These are phyloP conservation scores for Leucoagaricus sp. DNA, from an alignment of 1,284 basidiomycete genomes.

Conservation along the genomic window DNA sequence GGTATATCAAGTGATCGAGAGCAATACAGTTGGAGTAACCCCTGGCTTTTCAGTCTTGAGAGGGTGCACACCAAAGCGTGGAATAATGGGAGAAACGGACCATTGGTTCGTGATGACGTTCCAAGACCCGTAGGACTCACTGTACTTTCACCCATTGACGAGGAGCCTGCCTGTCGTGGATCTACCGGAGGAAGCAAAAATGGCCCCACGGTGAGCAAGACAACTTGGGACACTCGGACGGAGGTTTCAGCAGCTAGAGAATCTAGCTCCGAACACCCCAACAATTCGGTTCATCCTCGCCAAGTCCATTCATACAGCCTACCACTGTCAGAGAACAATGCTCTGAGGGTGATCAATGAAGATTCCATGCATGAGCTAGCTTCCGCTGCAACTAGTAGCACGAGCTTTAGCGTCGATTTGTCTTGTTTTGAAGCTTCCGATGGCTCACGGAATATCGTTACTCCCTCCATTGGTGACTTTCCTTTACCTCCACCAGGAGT, in stretches of 20 bases:
- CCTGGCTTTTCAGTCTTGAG: neutral
- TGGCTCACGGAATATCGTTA: neutral
- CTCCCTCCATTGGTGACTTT: neutral
- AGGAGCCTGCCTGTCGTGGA: neutral
- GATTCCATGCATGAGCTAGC: neutral
- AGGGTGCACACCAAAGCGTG: neutral
- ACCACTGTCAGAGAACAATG: neutral
- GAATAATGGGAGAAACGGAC: neutral
- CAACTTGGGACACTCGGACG: too few relatives aligned
- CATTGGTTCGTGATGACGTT: neutral
- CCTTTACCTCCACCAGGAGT: neutral
- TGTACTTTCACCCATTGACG: conserved; percentile 1
- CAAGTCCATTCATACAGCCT: neutral
- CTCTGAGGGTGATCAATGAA: neutral
- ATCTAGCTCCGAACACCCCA: neutral
- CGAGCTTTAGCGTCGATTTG: neutral
- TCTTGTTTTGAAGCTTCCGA: neutral
- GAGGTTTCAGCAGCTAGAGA: too few relatives aligned
- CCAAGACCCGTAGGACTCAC: neutral
- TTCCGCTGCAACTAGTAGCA: neutral
- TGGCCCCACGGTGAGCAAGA: neutral
- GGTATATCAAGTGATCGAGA: neutral
- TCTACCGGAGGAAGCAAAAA: neutral
- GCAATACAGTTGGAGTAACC: neutral
- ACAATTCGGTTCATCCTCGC: neutral